Base-by-base conservation (phyloP, 2,329 filamentous ascomycete species). In the Septoria linicola region DNA sequence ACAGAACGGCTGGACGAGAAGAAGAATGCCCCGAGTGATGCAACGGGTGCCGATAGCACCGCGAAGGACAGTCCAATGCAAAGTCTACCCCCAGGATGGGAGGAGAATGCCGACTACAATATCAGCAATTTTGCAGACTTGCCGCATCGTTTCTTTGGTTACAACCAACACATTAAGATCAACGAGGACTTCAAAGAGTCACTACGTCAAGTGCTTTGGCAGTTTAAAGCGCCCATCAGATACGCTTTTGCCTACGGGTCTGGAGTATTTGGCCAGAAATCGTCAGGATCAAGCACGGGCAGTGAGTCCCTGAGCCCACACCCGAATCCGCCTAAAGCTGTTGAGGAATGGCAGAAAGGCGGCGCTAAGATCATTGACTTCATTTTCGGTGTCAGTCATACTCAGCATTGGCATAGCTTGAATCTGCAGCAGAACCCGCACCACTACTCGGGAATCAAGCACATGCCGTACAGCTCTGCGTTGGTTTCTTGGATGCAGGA, bases 161-260 rank as follows among this genome's bases (percentile, higher is more conserved):
- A 91, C 62, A 99, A 99, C 63, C 93, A 99, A 70, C 88, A 97
- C 72, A 95, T 97, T 77, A 79, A 89, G 54, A 95, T 97, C 66
- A 95, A 97, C 67, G 84, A 89, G 66, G 91, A 97, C 68, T 93
- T 97, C 71, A 96, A 96, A 66, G 88, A 96, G 70, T 86, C 86
- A 10, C 73, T 99, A 63, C 83, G 91, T 47, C 83, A 90, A 63
- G 88, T 97, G 58, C 76, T 96, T 17, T 93, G 90, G 81, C 83
- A 95, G 64, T 97, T 99, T 71, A 80, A 85, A 44, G 92, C 93
- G 0, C 92, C 93, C 0, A 95, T 99, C 60, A 84, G 91, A 49
- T 97, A 97, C 74, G 92, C 91, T 11, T 96, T 99, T 70, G 93
- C 93, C 1, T 99, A 99, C 67, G 93, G 93, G 17, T 97, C 92